Evolutionary conservation across 768 basidiomycete species (phyloP), one percentile per base, ranked within the genome.

Genomic region (Mycena amicta): DNA sequence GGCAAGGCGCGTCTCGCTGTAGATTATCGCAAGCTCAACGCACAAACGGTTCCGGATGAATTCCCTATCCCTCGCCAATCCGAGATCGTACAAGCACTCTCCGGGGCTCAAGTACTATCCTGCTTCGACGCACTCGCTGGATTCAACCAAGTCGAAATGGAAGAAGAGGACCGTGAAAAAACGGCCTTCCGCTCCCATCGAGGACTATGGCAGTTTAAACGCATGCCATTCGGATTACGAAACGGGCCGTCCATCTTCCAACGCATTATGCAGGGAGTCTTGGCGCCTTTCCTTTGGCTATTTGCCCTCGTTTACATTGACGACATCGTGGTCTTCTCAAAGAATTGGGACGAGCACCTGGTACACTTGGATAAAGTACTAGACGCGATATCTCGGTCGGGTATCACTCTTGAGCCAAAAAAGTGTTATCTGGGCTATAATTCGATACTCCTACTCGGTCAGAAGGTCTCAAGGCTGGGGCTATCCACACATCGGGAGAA

Each of bases 101-200:
- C 56, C 8, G 69, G 70, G 0, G 51, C 63, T 25, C 61, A 33
- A 71, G 46, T 40, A 13, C 53, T 43, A 22, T 43, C 41, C 20
- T 43, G 12, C 13, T 43, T 43, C 20, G 41, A 74, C 57, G 69
- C 71, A 3, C 60, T 72, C 0, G 61, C 74, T 0, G 71, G 74
- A 2, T 75, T 74, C 59, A 72, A 65, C 2, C 74, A 75, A 51
- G 37, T 73, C n/a, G n/a, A n/a, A n/a, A n/a, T n/a, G n/a, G n/a
- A n/a, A n/a, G n/a, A n/a, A n/a, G n/a, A n/a, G n/a, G 65, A 66
- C 25, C 45, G 60, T 6, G 59, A 68, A 39, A 71, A 72, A 46
- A 72, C 70, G 0, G 72, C 70, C 0, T 75, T 75, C 52, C 55
- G 70, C 1, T 68, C 71, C 0, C 74, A 73, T 45, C 41, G 59